Percentiles rank a stretch among this genome's conserved stretches.
phyloP scores from a whole-genome alignment of 2,329 filamentous ascomycete species.

The Zymoseptoria tritici region DNA sequence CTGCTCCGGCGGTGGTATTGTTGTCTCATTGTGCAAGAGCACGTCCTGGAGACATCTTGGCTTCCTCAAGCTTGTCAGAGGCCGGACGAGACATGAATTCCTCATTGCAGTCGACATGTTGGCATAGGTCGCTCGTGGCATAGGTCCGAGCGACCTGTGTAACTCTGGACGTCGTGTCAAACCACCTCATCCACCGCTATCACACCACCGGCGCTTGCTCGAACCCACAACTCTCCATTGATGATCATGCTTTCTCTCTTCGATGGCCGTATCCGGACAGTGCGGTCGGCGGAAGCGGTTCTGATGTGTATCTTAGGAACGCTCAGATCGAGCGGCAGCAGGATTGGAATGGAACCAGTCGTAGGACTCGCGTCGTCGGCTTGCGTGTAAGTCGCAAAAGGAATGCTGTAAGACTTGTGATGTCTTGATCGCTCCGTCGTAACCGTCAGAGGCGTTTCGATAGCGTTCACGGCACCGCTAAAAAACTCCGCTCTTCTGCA shows the following conservation, averaged over 20 bases:
- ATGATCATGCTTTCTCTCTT: background rate
- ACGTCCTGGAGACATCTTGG: background rate
- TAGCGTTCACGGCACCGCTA: background rate
- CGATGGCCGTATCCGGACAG: background rate
- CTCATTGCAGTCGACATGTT: background rate
- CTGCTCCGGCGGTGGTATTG: too few relatives aligned
- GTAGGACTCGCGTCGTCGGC: too few relatives aligned
- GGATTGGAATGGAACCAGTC: background rate
- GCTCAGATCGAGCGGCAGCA: background rate
- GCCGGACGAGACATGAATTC: too few relatives aligned
- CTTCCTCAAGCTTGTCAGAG: background rate
- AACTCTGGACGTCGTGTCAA: background rate
- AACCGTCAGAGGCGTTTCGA: background rate
- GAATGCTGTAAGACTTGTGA: background rate
- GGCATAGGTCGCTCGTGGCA: too few relatives aligned
- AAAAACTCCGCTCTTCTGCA: background rate
- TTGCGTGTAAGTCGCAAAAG: background rate
- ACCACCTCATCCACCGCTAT: background rate
- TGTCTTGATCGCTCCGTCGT: background rate
- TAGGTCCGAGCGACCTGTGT: background rate
- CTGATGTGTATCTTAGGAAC: background rate
- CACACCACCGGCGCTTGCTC: background rate
- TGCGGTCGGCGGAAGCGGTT: background rate
- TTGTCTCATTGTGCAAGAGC: background rate
- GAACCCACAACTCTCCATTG: background rate